phyloP scores from a whole-genome alignment of 805 yeast species.

The Barnettozyma wickerhamii region DNA sequence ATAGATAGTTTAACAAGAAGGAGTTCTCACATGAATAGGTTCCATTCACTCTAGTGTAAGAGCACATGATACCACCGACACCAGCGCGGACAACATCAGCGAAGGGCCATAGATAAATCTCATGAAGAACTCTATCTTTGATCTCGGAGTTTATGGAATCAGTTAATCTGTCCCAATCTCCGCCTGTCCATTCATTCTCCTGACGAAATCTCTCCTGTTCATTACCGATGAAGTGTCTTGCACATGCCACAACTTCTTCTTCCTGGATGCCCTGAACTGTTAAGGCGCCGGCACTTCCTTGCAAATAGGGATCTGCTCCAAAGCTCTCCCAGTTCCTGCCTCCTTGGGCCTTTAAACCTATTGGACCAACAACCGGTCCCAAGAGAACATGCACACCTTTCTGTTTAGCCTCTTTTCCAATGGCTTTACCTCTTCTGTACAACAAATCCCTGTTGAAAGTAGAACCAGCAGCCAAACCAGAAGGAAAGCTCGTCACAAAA shows the following conservation, averaged over 20 bases:
- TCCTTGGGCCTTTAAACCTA: slow-evolving; percentile 58
- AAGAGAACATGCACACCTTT: slow-evolving; percentile 54
- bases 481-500: slow-evolving; percentile 51
- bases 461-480: slow-evolving; percentile 55
- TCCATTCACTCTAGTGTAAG: slow-evolving; percentile 53
- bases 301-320: slow-evolving; percentile 11
- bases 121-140: slow-evolving; percentile 60
- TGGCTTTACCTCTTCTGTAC: slow-evolving; percentile 49
- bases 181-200: slow-evolving; percentile 46
- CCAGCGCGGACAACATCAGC: slow-evolving; percentile 60
- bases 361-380: slow-evolving; percentile 58
- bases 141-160: slow-evolving; percentile 48
- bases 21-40: slow-evolving; percentile 58
- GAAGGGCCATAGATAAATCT: slow-evolving; percentile 61
- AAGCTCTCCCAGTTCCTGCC: slow-evolving; percentile 30
- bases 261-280: slow-evolving; percentile 53
- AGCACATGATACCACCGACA: slow-evolving; percentile 57
- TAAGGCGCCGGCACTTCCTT: slow-evolving; percentile 47
- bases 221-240: slow-evolving; percentile 54
- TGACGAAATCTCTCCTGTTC: slow-evolving; percentile 62
- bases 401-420: slow-evolving; percentile 49
- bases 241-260: slow-evolving; percentile 53
- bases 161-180: slow-evolving; percentile 38
- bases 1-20: slow-evolving; percentile 45
- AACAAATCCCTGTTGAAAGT: slow-evolving; percentile 52